These are phyloP conservation scores for Sistotremastrum suecicum DNA, from an alignment of 768 basidiomycete species.

Conservation along the genomic window DNA sequence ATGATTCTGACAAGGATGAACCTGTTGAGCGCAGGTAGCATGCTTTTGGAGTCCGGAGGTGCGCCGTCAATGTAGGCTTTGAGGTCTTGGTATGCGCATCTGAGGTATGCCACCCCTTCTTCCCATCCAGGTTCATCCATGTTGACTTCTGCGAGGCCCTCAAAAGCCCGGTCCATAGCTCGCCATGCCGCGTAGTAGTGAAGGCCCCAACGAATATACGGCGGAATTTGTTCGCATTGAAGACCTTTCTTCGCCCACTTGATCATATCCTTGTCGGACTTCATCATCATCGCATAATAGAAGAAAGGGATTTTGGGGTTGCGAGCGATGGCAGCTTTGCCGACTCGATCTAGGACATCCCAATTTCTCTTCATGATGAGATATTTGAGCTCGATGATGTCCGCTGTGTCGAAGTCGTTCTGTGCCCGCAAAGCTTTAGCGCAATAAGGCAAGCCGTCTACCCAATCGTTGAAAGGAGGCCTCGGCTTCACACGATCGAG, in stretches of 20 bases:
- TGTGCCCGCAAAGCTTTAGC: slow-evolving; percentile 38
- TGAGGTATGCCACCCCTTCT: slow-evolving; percentile 47
- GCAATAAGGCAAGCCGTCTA: slow-evolving; percentile 44
- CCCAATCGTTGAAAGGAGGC: slow-evolving; percentile 45
- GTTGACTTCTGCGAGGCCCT: neutral
- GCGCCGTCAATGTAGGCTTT: slow-evolving; percentile 39
- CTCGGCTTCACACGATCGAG: slow-evolving; percentile 17
- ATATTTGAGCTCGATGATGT: slow-evolving; percentile 53
- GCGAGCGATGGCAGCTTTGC: slow-evolving; percentile 35
- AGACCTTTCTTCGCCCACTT: slow-evolving; percentile 53
- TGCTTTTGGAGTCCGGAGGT: slow-evolving; percentile 47
- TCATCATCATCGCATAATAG: slow-evolving; percentile 45
- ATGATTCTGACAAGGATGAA: slow-evolving; percentile 38
- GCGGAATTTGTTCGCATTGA: slow-evolving; percentile 37
- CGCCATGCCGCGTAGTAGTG: slow-evolving; percentile 50
- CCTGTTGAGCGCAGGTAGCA: slow-evolving; percentile 48
- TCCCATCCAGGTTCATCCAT: slow-evolving; percentile 29
- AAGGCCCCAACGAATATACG: slow-evolving; percentile 41
- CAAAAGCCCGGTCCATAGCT: slow-evolving; percentile 40
- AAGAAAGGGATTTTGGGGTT: slow-evolving; percentile 49
- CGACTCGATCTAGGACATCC: slow-evolving; percentile 27
- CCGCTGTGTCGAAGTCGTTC: slow-evolving; percentile 33
- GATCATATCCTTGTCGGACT: slow-evolving; percentile 32
- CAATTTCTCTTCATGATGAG: slow-evolving; percentile 26
- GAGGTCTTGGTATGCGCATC: slow-evolving; percentile 46